phyloP scores from a whole-genome alignment of 805 yeast genomes.

The Candida jianshihensis region DNA sequence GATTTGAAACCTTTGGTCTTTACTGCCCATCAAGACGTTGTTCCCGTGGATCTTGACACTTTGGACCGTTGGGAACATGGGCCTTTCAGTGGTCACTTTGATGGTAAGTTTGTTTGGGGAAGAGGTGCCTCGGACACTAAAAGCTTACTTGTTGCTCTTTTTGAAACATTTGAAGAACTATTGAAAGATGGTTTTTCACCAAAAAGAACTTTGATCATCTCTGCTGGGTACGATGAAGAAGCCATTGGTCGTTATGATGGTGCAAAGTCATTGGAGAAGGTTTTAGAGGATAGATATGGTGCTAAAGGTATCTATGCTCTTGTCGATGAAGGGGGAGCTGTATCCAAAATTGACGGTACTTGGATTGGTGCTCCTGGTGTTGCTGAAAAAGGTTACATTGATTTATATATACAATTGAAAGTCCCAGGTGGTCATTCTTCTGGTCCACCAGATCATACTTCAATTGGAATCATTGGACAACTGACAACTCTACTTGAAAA shows the following conservation, averaged over 20 bases:
- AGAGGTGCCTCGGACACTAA: conserved; percentile 75
- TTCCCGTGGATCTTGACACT: conserved; percentile 62
- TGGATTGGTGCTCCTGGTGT: conserved; percentile 46
- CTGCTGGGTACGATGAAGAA: conserved; percentile 79
- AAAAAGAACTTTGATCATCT: conserved; percentile 49
- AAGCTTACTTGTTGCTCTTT: conserved; percentile 51
- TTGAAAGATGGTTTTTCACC: conserved; percentile 44
- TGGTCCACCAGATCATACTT: conserved; percentile 70
- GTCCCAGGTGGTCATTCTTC: conserved; percentile 79
- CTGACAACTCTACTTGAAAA: conserved; percentile 49
- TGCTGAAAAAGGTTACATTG: conserved; percentile 60
- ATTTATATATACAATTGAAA: conserved; percentile 38
- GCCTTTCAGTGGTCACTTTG: conserved; percentile 63
- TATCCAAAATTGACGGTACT: conserved; percentile 25
- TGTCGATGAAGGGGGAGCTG: conserved; percentile 56
- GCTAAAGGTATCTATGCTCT: conserved; percentile 49
- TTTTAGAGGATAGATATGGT: conserved; percentile 49
- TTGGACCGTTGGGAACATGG: conserved; percentile 54
- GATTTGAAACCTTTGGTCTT: conserved; percentile 57
- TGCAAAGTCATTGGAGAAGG: conserved; percentile 29
- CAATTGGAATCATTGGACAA: conserved; percentile 67
- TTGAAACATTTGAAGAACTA: conserved; percentile 55
- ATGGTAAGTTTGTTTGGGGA: conserved; percentile 60
- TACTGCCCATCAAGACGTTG: conserved; percentile 80
- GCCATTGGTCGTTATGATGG: conserved; percentile 62